phyloP scores from a whole-genome alignment of 1,284 basidiomycete species.

The Neotropicomus parvogracilis region DNA sequence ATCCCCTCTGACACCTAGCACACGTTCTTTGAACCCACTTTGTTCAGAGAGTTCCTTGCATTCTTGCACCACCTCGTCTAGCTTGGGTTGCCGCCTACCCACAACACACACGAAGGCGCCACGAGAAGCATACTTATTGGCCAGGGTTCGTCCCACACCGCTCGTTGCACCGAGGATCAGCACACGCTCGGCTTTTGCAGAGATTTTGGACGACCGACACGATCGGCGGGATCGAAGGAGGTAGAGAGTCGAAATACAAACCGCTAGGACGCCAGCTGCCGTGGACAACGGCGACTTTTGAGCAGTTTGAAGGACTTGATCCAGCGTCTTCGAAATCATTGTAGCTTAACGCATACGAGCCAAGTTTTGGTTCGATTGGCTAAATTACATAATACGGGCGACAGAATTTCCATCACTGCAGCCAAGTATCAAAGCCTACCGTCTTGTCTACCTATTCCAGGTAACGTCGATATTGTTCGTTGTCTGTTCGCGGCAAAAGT shows the following conservation, averaged over 20 bases:
- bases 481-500: too few relatives aligned
- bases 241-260: conserved; percentile 18
- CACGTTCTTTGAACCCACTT: conserved; percentile 25
- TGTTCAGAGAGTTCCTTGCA: conserved; percentile 40
- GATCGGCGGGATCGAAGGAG: conserved; percentile 15
- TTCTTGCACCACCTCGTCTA: conserved; percentile 61
- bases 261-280: conserved; percentile 6
- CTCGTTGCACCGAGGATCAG: conserved; percentile 79
- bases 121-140: conserved; percentile 66
- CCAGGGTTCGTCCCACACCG: conserved; percentile 78
- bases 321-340: conserved; percentile 17
- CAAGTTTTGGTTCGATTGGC: too few relatives aligned
- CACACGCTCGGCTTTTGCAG: conserved; percentile 57
- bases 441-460: too few relatives aligned
- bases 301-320: conserved; percentile 4
- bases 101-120: conserved; percentile 79
- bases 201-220: conserved; percentile 15
- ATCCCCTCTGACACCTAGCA: conserved; percentile 56
- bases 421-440: too few relatives aligned
- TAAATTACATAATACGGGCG: too few relatives aligned
- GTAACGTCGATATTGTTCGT: too few relatives aligned
- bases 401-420: too few relatives aligned
- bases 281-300: conserved; percentile 11
- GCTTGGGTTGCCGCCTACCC: conserved; percentile 57
- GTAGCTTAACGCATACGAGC: background rate